Percentiles rank a stretch among this genome's conserved stretches.
These are phyloP conservation scores for Neurospora pannonica DNA, from an alignment of 495 filamentous ascomycete genomes.

Conservation along the genomic window DNA sequence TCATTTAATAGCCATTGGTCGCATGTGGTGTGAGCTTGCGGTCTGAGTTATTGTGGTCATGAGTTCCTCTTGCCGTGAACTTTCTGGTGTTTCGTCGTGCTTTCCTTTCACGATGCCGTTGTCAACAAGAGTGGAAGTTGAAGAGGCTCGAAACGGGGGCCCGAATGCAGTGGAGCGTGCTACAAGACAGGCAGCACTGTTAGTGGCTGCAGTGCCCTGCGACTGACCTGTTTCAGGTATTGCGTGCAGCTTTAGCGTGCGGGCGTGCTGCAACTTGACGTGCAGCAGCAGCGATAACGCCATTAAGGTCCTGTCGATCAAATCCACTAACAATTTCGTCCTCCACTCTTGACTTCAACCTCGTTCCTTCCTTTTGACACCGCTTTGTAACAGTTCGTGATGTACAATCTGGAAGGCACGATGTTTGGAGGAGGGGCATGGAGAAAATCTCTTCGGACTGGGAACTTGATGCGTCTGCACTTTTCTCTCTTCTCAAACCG, in stretches of 20 bases:
- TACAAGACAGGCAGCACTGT: not conserved
- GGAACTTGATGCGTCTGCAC: not conserved
- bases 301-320: not conserved
- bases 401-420: not conserved
- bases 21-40: not conserved
- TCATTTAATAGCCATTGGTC: too few species aligned
- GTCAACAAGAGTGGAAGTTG: not conserved
- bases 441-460: not conserved
- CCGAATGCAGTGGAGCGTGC: not conserved
- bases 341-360: not conserved
- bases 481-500: not conserved
- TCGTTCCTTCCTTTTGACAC: not conserved
- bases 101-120: not conserved
- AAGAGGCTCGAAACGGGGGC: not conserved
- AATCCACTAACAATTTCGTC: not conserved
- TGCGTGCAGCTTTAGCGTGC: not conserved
- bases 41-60: not conserved
- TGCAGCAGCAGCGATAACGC: not conserved
- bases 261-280: not conserved
- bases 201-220: not conserved
- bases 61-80: not conserved
- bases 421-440: not conserved
- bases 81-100: not conserved
- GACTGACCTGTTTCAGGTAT: not conserved
- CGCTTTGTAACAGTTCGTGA: not conserved